phyloP scores from a whole-genome alignment of 2,329 filamentous ascomycete genomes.

The Monosporascus sp. region DNA sequence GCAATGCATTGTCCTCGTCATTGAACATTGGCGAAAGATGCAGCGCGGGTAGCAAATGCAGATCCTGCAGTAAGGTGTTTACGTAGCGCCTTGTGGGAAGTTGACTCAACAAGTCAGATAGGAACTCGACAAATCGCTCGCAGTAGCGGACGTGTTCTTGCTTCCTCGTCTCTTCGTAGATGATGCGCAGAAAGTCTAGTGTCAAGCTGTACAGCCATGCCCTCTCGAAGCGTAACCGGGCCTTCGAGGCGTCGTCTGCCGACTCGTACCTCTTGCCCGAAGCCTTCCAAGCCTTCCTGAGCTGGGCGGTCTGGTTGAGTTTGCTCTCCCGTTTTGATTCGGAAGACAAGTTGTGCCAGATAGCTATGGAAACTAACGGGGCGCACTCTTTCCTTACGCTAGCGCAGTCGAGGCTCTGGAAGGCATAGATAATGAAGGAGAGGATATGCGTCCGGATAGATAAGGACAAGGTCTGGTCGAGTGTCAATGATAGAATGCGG shows the following conservation, averaged over 20 bases:
- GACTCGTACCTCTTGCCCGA: slow-evolving; percentile 80
- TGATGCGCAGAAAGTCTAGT: slow-evolving; percentile 70
- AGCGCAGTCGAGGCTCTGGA: slow-evolving; percentile 85
- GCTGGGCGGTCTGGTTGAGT: slow-evolving; percentile 65
- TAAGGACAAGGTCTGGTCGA: slow-evolving; percentile 62
- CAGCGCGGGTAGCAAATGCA: slow-evolving; percentile 76
- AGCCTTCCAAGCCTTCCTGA: slow-evolving; percentile 88
- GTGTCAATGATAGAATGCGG: slow-evolving; percentile 79
- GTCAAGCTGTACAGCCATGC: slow-evolving; percentile 88
- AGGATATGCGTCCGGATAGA: slow-evolving; percentile 76
- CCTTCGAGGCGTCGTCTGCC: slow-evolving; percentile 73
- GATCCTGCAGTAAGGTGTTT: slow-evolving; percentile 78
- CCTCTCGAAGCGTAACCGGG: slow-evolving; percentile 80
- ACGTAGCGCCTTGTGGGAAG: slow-evolving; percentile 90
- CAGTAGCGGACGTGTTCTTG: slow-evolving; percentile 72
- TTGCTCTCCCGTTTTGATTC: slow-evolving; percentile 68
- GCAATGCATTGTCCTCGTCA: slow-evolving; percentile 65
- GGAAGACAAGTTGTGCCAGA: slow-evolving; percentile 88
- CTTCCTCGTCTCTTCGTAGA: slow-evolving; percentile 55
- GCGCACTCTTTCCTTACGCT: slow-evolving; percentile 95
- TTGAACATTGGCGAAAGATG: slow-evolving; percentile 73
- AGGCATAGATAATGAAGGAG: slow-evolving; percentile 83
- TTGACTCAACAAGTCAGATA: slow-evolving; percentile 88
- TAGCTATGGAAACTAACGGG: slow-evolving; percentile 86
- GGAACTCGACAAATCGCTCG: slow-evolving; percentile 86